phyloP scores from a whole-genome alignment of 768 basidiomycete species.

The Hygrocybe punicea region DNA sequence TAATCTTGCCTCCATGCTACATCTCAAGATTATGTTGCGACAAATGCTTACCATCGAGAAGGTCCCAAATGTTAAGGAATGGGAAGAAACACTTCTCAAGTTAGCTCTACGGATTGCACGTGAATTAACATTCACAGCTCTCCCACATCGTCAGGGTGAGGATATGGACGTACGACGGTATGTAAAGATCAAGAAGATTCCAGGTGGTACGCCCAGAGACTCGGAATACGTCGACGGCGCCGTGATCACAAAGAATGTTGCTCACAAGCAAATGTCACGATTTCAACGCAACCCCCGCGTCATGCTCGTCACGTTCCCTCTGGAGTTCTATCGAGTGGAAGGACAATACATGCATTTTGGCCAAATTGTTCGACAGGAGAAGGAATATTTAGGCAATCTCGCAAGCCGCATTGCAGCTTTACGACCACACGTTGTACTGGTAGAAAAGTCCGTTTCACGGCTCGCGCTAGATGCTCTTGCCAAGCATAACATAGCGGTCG shows the following conservation, averaged over 20 bases:
- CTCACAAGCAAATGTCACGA: slow-evolving; percentile 92
- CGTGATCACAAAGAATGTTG: slow-evolving; percentile 96
- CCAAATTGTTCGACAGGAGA: slow-evolving; percentile 87
- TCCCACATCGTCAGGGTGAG: slow-evolving; percentile 74
- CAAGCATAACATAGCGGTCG: slow-evolving; percentile 83
- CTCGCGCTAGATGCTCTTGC: slow-evolving; percentile 85
- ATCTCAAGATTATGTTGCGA: slow-evolving; percentile 85
- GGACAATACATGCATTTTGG: slow-evolving; percentile 92
- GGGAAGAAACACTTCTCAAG: slow-evolving; percentile 81
- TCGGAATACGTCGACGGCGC: slow-evolving; percentile 97
- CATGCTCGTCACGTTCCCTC: slow-evolving; percentile 93
- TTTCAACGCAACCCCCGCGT: slow-evolving; percentile 81
- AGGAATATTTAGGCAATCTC: slow-evolving; percentile 85
- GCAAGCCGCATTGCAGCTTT: slow-evolving; percentile 86
- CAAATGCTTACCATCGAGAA: slow-evolving; percentile 84
- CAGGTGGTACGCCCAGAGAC: slow-evolving; percentile 86
- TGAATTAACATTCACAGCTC: slow-evolving; percentile 72
- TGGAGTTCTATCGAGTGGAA: slow-evolving; percentile 90
- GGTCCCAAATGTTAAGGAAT: slow-evolving; percentile 79
- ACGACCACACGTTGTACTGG: slow-evolving; percentile 88
- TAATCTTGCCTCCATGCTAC: slow-evolving; percentile 81
- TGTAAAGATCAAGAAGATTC: slow-evolving; percentile 98
- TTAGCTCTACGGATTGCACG: slow-evolving; percentile 83
- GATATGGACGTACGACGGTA: slow-evolving; percentile 94
- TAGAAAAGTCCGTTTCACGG: slow-evolving; percentile 87